Evolutionary conservation across 805 yeast species (phyloP).

Genomic region (Dipodascus albidus): DNA sequence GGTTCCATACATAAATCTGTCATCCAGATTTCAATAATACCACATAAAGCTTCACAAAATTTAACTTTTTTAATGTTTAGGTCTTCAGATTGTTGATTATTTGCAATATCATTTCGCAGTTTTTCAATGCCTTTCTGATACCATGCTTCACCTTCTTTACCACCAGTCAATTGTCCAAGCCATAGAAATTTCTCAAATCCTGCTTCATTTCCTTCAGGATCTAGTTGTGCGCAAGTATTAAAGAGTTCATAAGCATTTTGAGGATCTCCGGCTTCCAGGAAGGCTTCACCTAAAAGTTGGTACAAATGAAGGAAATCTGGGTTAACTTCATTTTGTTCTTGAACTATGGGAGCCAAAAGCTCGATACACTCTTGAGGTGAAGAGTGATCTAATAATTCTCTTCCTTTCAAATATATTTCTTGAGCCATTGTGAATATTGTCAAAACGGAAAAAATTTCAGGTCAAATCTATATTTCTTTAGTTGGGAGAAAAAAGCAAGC

Average conservation of each 20-base stretch:
- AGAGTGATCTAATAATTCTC: slow-evolving; percentile 34
- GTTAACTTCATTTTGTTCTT: background rate
- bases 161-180: slow-evolving; percentile 86
- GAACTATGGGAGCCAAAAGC: slow-evolving; percentile 25
- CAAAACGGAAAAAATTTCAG: background rate
- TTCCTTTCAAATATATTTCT: slow-evolving; percentile 20
- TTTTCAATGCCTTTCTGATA: slow-evolving; percentile 52
- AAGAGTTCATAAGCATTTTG: slow-evolving; percentile 65
- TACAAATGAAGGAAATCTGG: slow-evolving; percentile 30
- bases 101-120: slow-evolving; percentile 31
- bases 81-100: slow-evolving; percentile 15
- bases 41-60: slow-evolving; percentile 65
- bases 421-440: background rate
- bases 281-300: slow-evolving; percentile 54
- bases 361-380: slow-evolving; percentile 46
- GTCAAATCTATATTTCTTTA: background rate
- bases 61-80: slow-evolving; percentile 33
- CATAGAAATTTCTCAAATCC: slow-evolving; percentile 71
- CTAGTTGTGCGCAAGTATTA: slow-evolving; percentile 50
- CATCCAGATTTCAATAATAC: slow-evolving; percentile 53
- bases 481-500: background rate
- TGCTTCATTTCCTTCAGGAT: slow-evolving; percentile 52
- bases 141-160: slow-evolving; percentile 53
- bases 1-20: slow-evolving; percentile 57
- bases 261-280: slow-evolving; percentile 68